Evolutionary conservation across 2,329 filamentous ascomycete species (phyloP).

Genomic region (Sporothrix globosa): DNA sequence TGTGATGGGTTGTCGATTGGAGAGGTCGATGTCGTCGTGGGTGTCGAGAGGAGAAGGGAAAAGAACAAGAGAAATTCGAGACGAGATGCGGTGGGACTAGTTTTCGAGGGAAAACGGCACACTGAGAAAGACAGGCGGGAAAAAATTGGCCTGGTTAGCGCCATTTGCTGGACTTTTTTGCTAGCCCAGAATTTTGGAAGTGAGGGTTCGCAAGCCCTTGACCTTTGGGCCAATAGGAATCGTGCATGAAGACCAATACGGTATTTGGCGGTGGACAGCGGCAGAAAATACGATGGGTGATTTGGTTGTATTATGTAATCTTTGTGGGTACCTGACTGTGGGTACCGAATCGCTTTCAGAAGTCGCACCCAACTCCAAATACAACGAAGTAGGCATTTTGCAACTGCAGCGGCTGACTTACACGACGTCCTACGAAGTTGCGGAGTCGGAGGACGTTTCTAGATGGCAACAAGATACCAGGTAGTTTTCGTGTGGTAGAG

Average conservation of each 20-base stretch:
- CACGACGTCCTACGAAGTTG: background rate
- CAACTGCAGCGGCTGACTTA: background rate
- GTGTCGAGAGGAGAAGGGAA: background rate
- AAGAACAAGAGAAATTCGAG: conserved; percentile 13
- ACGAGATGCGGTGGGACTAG: conserved; percentile 11
- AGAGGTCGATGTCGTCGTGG: conserved; percentile 7
- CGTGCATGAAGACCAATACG: background rate
- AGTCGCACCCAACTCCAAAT: background rate
- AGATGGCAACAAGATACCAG: no score
- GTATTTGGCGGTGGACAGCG: background rate
- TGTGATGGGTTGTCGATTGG: conserved; percentile 28
- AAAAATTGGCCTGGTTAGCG: conserved; percentile 28
- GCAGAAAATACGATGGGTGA: background rate
- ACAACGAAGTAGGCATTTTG: background rate
- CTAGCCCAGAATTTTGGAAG: conserved; percentile 3
- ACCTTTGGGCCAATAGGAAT: conserved; percentile 11
- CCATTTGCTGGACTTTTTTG: conserved; percentile 22
- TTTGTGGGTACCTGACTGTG: background rate
- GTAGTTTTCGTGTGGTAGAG: no score
- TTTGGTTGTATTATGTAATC: background rate
- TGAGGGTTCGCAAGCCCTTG: conserved; percentile 32
- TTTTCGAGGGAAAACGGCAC: conserved; percentile 25
- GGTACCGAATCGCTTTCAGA: background rate
- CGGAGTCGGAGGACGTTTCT: no score
- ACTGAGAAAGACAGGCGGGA: background rate